phyloP scores from a whole-genome alignment of 495 filamentous ascomycete species.

The Oidiodendron maius region DNA sequence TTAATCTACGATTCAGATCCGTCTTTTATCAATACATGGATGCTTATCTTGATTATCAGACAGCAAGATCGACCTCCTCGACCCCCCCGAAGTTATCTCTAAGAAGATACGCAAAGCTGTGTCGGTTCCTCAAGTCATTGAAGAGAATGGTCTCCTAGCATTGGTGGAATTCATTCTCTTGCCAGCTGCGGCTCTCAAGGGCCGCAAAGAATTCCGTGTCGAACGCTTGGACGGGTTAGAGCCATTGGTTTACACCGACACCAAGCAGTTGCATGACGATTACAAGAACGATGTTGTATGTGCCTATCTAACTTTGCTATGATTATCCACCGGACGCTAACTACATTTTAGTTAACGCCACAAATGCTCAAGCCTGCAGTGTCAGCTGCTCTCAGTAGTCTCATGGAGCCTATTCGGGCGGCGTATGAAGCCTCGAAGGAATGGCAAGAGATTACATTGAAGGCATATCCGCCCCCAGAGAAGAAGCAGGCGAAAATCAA shows the following conservation, averaged over 20 bases:
- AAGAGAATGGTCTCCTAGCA: slow-evolving; percentile 78
- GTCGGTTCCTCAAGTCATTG: slow-evolving; percentile 65
- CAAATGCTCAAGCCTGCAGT: slow-evolving; percentile 79
- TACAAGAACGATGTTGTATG: slow-evolving; percentile 75
- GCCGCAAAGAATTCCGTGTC: slow-evolving; percentile 51
- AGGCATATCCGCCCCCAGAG: slow-evolving; percentile 79
- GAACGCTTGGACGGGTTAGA: slow-evolving; percentile 60
- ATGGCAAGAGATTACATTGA: slow-evolving; percentile 73
- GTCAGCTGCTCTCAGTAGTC: slow-evolving; percentile 56
- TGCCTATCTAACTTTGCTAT: slow-evolving; percentile 10
- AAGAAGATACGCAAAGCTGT: slow-evolving; percentile 48
- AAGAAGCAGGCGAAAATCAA: slow-evolving; percentile 57
- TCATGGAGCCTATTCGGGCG: slow-evolving; percentile 70
- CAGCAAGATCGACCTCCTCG: slow-evolving; percentile 88
- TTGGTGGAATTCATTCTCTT: slow-evolving; percentile 84
- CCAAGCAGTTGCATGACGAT: slow-evolving; percentile 66
- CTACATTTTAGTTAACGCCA: slow-evolving; percentile 61
- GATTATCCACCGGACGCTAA: neutral
- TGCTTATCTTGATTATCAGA: no score
- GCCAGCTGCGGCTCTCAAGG: slow-evolving; percentile 53
- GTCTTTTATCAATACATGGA: no score
- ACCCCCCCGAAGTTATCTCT: slow-evolving; percentile 48
- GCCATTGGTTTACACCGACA: slow-evolving; percentile 68
- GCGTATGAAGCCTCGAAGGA: slow-evolving; percentile 64
- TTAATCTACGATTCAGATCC: no score